Evolutionary conservation across 805 yeast species (phyloP).

Genomic region (Jamesozyma gamospora): DNA sequence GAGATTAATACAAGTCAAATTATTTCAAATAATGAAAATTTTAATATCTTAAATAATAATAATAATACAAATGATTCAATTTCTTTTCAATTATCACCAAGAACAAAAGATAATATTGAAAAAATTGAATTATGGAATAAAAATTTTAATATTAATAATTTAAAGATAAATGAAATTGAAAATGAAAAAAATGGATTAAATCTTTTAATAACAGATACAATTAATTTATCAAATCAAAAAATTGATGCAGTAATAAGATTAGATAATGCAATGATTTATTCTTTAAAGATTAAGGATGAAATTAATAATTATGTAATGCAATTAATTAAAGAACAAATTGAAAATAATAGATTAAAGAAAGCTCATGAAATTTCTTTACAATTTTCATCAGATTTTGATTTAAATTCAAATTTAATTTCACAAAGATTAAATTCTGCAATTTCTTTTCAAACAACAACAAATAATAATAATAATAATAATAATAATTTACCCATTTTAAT

Average conservation of each 20-base stretch:
- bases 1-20: too few species aligned
- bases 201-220: conserved; percentile 58
- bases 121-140: conserved; percentile 27
- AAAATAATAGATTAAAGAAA: conserved; percentile 31
- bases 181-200: conserved; percentile 48
- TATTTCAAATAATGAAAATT: too few species aligned
- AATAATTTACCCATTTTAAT: conserved; percentile 9
- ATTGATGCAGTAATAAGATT: conserved; percentile 60
- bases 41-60: too few species aligned
- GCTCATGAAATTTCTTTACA: conserved; percentile 6
- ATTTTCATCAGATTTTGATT: conserved; percentile 1
- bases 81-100: conserved; percentile 43
- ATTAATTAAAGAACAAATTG: conserved; percentile 54
- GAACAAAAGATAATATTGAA: conserved; percentile 47
- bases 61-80: not conserved
- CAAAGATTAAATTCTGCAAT: too few species aligned
- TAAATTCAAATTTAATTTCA: not conserved
- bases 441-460: not conserved
- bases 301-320: conserved; percentile 59
- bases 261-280: conserved; percentile 63
- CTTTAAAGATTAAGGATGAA: conserved; percentile 67
- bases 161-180: conserved; percentile 1
- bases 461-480: not conserved
- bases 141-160: conserved; percentile 4
- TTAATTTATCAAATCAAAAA: conserved; percentile 48